phyloP scores from a whole-genome alignment of 2,329 filamentous ascomycete genomes.

The Verticillium longisporum region DNA sequence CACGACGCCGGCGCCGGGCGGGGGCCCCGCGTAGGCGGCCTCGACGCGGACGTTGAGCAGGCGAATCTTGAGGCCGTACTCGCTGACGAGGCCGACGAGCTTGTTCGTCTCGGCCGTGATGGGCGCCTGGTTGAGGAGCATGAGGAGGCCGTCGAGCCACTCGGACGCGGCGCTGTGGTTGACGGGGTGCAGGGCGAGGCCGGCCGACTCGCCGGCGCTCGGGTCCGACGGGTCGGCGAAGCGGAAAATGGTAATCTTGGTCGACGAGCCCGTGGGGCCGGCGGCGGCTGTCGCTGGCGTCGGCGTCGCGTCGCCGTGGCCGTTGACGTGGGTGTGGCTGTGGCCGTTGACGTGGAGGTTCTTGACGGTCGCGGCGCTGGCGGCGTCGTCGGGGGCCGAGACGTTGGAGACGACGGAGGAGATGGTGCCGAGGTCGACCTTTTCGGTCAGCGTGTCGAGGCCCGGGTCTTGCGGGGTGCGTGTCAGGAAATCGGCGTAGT shows the following conservation, averaged over 20 bases:
- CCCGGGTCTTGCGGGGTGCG: slow-evolving; percentile 59
- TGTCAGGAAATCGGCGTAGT: slow-evolving; percentile 77
- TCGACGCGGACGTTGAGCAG: slow-evolving; percentile 88
- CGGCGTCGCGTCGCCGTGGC: no score
- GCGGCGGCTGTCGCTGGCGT: slow-evolving; percentile 2
- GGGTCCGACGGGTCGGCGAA: slow-evolving; percentile 36
- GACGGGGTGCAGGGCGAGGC: slow-evolving; percentile 77
- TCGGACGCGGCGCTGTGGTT: slow-evolving; percentile 83
- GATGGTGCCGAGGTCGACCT: slow-evolving; percentile 79
- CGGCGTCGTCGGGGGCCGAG: slow-evolving; percentile 31
- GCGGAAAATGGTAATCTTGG: slow-evolving; percentile 89
- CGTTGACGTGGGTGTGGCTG: no score
- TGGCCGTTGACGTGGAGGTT: slow-evolving; percentile 13
- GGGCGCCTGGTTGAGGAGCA: slow-evolving; percentile 90
- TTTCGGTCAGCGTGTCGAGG: slow-evolving; percentile 68
- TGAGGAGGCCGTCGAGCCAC: slow-evolving; percentile 91
- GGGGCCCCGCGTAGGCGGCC: slow-evolving; percentile 59
- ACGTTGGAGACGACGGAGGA: slow-evolving; percentile 94
- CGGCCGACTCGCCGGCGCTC: slow-evolving; percentile 54
- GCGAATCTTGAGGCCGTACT: slow-evolving; percentile 89
- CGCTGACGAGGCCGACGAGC: slow-evolving; percentile 74
- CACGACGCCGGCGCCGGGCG: slow-evolving; percentile 64
- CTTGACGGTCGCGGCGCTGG: slow-evolving; percentile 34
- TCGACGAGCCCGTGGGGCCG: slow-evolving; percentile 44
- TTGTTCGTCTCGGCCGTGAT: slow-evolving; percentile 97